These are phyloP conservation scores for Insectozyma bohioensis DNA, from an alignment of 1,139 yeast genomes.

Conservation along the genomic window DNA sequence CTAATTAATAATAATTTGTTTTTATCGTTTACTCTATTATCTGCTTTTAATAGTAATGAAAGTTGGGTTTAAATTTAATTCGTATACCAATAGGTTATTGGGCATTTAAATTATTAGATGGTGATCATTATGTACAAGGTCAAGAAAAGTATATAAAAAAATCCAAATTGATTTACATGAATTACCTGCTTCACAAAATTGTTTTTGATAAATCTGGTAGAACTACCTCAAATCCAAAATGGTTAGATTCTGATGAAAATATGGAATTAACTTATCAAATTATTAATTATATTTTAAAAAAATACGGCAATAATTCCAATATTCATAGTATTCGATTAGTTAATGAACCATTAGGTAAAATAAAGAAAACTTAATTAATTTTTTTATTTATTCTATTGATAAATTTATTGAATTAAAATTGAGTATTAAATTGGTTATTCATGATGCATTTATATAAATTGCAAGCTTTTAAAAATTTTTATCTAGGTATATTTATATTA, in stretches of 20 bases:
- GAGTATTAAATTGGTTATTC: constrained; percentile 17
- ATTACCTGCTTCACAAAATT: constrained; percentile 96
- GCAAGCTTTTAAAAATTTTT: constrained; percentile 23
- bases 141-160: constrained; percentile 44
- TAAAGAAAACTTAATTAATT: constrained; percentile 16
- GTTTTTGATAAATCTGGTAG: constrained; percentile 38
- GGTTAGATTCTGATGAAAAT: constrained; percentile 18
- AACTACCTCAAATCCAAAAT: constrained; percentile 14
- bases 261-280: constrained; percentile 17
- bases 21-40: too few relatives aligned
- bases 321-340: constrained; percentile 23
- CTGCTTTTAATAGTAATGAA: too few relatives aligned
- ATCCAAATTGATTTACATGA: constrained; percentile 96
- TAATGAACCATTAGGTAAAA: constrained; percentile 26
- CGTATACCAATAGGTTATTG: constrained; percentile 29
- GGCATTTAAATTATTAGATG: constrained; percentile 21
- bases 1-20: too few relatives aligned
- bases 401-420: constrained; percentile 12
- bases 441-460: constrained; percentile 25
- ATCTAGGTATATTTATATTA: constrained; percentile 15
- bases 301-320: constrained; percentile 19
- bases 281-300: constrained; percentile 19
- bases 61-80: constrained; percentile 22
- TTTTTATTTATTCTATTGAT: constrained; percentile 16
- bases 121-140: constrained; percentile 25